Evolutionary conservation across 2,329 filamentous ascomycete genomes (phyloP), one percentile per base, ranked within the genome.

Genomic region (Colletotrichum cordylinicola): DNA sequence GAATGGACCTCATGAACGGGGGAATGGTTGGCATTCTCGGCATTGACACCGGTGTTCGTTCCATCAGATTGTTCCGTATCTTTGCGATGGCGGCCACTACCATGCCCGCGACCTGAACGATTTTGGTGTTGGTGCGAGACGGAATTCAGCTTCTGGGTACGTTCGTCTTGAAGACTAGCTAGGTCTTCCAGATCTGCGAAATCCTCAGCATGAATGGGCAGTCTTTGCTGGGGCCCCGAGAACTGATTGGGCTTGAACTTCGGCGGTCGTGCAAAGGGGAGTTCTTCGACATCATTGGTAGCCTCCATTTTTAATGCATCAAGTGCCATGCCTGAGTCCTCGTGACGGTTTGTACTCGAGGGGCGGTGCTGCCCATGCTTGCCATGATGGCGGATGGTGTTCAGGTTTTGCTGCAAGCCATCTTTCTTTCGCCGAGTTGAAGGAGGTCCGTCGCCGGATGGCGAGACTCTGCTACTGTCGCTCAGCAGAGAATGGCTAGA

Each of bases 241-340:
- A 76, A 77, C 10, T 77, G 76, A 16, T 70, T 48, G 10, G 58
- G 65, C 21, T 35, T 58, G 33, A 56, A 66, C 7, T 69, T 66
- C 12, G 64, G 76, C 33, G 62, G 64, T 6, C 64, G 68, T 21
- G 52, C 62, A 37, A 75, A 72, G 24, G 62, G 48, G 4, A n/a
- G 16, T 48, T 37, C 29, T 39, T 21, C 60, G 12, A 9, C 62
- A 39, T 29, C 62, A 8, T 21, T 27, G 62, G 39, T 4, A 66
- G 29, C 60, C 33, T 35, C 60, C 31, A 37, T 21, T 64, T 15
- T 10, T 37, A 18, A 31, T 58, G 55, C 55, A 27, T 16, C 13
- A n/a, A 31, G 10, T 58, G 1, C 4, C 24, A 58, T 31, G 16
- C 27, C 55, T 27, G 55, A 16, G 2, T 58, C 55, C 16, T 27